Evolutionary conservation across 2,329 filamentous ascomycete species (phyloP).

Genomic region (Exophiala phaeomuriformis): DNA sequence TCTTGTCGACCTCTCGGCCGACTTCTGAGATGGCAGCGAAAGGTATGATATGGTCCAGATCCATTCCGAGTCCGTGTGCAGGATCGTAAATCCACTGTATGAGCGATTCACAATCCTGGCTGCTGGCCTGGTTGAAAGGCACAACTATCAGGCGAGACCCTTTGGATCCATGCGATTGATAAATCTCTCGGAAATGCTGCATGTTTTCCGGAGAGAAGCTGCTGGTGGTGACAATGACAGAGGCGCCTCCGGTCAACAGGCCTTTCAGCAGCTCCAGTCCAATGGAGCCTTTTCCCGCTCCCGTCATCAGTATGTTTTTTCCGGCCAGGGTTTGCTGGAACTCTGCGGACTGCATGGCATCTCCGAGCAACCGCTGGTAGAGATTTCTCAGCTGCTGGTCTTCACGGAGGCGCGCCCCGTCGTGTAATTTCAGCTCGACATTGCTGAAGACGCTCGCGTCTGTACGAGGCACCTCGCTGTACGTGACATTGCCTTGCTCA

Average conservation of each 20-base stretch:
- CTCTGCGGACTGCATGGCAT: constrained; percentile 79
- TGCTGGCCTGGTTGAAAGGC: constrained; percentile 97
- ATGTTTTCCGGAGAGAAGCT: constrained; percentile 97
- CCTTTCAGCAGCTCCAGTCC: constrained; percentile 95
- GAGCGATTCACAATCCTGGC: constrained; percentile 91
- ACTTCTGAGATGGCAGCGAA: constrained; percentile 98
- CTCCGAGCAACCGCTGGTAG: constrained; percentile 87
- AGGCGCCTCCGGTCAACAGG: constrained; percentile 90
- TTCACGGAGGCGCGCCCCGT: constrained; percentile 96
- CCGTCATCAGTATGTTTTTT: constrained; percentile 97
- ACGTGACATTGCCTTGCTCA: constrained; percentile 83
- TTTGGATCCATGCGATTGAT: constrained; percentile 83
- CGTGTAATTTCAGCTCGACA: constrained; percentile 98
- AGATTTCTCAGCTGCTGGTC: constrained; percentile 96
- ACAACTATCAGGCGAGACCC: constrained; percentile 97
- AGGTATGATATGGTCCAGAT: constrained; percentile 89
- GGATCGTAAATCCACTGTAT: constrained; percentile 93
- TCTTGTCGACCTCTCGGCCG: constrained; percentile 89
- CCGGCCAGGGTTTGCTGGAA: constrained; percentile 84
- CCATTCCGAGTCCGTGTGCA: constrained; percentile 96
- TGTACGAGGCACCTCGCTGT: constrained; percentile 75
- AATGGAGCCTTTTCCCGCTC: constrained; percentile 94
- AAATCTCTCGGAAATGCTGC: constrained; percentile 99
- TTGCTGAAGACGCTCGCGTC: constrained; percentile 92
- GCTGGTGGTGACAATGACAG: constrained; percentile 93